These are phyloP conservation scores for Fusarium decemcellulare DNA, from an alignment of 2,329 filamentous ascomycete genomes.

Conservation along the genomic window DNA sequence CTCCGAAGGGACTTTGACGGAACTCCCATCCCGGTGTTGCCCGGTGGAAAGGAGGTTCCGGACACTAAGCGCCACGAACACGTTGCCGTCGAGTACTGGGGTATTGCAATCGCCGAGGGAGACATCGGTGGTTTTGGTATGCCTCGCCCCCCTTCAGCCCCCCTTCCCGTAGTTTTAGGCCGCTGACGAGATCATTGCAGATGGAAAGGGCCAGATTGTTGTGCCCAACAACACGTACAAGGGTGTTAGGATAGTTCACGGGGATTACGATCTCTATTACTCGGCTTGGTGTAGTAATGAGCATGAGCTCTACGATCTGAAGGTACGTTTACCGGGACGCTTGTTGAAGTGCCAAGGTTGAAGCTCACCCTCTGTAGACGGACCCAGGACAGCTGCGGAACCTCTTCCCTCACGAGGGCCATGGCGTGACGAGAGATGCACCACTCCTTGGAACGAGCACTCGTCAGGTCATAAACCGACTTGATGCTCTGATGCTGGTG, in stretches of 20 bases:
- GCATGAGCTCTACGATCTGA: constrained; percentile 75
- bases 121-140: constrained; percentile 46
- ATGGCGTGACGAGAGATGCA: neutral
- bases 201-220: constrained; percentile 33
- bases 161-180: neutral
- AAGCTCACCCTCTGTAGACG: constrained; percentile 51
- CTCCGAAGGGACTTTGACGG: constrained; percentile 69
- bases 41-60: constrained; percentile 37
- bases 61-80: constrained; percentile 62
- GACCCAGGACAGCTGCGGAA: constrained; percentile 69
- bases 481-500: constrained; percentile 72
- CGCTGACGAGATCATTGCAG: constrained; percentile 25
- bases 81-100: constrained; percentile 72
- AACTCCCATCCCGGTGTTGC: constrained; percentile 62
- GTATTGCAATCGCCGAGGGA: constrained; percentile 57
- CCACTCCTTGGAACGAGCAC: constrained; percentile 45
- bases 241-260: constrained; percentile 66
- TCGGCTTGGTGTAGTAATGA: constrained; percentile 79
- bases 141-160: neutral
- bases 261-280: constrained; percentile 74
- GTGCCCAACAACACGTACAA: constrained; percentile 72
- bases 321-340: constrained; percentile 46
- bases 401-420: constrained; percentile 40
- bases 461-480: constrained; percentile 60
- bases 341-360: neutral